Conservation (phyloP, 176 grass and related monocot species). For the Aegilops tauschii region DNA sequence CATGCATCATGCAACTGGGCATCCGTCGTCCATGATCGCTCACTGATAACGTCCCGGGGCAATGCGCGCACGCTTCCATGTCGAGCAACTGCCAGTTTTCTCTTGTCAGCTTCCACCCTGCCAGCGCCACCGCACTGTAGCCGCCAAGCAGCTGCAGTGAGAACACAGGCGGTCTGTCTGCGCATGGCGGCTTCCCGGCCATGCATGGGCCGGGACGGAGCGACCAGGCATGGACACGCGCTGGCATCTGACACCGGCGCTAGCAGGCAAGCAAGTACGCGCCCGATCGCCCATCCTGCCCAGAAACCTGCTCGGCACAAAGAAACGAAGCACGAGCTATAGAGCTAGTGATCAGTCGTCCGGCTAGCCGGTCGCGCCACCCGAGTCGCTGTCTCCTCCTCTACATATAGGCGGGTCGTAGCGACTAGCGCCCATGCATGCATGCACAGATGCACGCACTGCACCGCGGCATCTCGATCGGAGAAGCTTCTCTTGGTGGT, state of each 20-base stretch:
- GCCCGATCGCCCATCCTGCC: not conserved
- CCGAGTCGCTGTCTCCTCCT: not conserved
- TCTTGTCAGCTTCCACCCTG: constrained; percentile 29
- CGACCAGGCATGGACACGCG: not conserved
- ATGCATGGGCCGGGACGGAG: not conserved
- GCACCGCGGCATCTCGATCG: not conserved
- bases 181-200: constrained; percentile 20
- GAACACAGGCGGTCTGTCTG: not conserved
- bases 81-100: constrained; percentile 5
- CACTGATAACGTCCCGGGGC: not conserved
- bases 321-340: not conserved
- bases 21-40: not conserved
- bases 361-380: not conserved
- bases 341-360: too few relatives aligned
- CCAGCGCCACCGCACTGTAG: constrained; percentile 10
- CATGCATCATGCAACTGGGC: not conserved
- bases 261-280: not conserved
- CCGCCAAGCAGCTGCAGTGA: constrained; percentile 3
- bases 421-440: not conserved
- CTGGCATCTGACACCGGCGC: constrained; percentile 6
- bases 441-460: not conserved
- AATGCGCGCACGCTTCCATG: constrained; percentile 3
- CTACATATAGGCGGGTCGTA: not conserved
- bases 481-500: not conserved
- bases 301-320: not conserved